phyloP scores from a whole-genome alignment of 495 filamentous ascomycete genomes.

The Jackrogersella multiformis region DNA sequence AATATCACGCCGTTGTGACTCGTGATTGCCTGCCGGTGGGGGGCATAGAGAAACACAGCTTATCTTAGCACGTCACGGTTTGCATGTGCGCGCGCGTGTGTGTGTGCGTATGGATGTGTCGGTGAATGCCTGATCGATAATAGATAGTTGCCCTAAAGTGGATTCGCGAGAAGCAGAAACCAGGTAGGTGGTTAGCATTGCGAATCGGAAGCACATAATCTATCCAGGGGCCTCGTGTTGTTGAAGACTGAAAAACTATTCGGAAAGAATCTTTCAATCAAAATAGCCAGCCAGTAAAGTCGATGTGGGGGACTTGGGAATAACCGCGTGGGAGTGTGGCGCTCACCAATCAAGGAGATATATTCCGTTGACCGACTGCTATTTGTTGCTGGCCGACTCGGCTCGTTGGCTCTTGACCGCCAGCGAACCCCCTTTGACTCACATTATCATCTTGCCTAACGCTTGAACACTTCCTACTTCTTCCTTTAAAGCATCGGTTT shows the following conservation, averaged over 20 bases:
- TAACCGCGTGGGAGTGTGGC: constrained; percentile 11
- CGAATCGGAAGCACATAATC: constrained; percentile 15
- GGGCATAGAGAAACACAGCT: constrained; percentile 7
- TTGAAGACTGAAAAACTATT: not conserved
- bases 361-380: constrained; percentile 30
- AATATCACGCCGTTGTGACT: constrained; percentile 21
- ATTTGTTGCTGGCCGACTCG: constrained; percentile 25
- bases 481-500: constrained; percentile 3
- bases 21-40: constrained; percentile 34
- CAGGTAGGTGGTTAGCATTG: constrained; percentile 16
- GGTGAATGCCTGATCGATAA: constrained; percentile 13
- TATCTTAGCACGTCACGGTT: constrained; percentile 8
- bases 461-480: not conserved
- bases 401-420: constrained; percentile 44
- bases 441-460: constrained; percentile 9
- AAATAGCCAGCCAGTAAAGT: constrained; percentile 7
- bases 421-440: not conserved
- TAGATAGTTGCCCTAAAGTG: constrained; percentile 21
- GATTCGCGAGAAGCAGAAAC: constrained; percentile 10
- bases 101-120: constrained; percentile 11
- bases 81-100: not conserved
- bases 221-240: not conserved
- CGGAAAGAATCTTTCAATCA: constrained; percentile 4
- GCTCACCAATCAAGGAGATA: constrained; percentile 31
- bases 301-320: constrained; percentile 21